phyloP scores from a whole-genome alignment of 1,284 basidiomycete genomes.

The Takashimella koratensis region DNA sequence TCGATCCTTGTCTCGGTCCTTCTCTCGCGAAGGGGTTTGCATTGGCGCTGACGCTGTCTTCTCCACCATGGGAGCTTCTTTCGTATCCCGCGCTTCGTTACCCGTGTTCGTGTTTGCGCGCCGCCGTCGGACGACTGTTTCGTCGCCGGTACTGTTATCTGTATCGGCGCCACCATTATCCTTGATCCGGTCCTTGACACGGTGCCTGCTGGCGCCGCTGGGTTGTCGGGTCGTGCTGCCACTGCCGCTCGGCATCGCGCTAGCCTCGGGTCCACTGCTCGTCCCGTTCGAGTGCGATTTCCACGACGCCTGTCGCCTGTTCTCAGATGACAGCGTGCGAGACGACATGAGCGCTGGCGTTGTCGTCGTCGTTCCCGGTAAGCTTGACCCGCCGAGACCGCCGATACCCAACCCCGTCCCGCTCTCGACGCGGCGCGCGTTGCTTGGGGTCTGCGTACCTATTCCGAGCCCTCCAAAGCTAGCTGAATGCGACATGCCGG shows the following conservation, averaged over 20 bases:
- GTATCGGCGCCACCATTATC: slow-evolving; percentile 9
- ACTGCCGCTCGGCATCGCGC: background rate
- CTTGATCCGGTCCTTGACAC: background rate
- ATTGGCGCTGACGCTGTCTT: background rate
- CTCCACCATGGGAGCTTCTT: background rate
- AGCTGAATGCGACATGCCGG: background rate
- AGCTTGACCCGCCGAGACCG: background rate
- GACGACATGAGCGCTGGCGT: background rate
- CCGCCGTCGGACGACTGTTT: slow-evolving; percentile 5
- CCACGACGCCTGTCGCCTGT: background rate
- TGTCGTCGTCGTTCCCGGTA: too few species aligned
- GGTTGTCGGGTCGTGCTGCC: background rate
- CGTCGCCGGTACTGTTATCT: slow-evolving; percentile 14
- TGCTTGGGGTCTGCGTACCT: background rate
- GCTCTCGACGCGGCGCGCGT: background rate
- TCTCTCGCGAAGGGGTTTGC: background rate
- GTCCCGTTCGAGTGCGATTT: background rate
- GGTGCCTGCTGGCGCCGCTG: background rate
- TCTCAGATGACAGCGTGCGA: background rate
- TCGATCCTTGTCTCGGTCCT: background rate
- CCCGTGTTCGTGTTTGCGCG: slow-evolving; percentile 5
- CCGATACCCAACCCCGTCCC: background rate
- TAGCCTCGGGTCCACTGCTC: background rate
- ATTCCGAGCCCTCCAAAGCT: background rate
- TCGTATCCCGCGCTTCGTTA: background rate